These are phyloP conservation scores for Fusarium piperis DNA, from an alignment of 2,329 filamentous ascomycete genomes.

Conservation along the genomic window DNA sequence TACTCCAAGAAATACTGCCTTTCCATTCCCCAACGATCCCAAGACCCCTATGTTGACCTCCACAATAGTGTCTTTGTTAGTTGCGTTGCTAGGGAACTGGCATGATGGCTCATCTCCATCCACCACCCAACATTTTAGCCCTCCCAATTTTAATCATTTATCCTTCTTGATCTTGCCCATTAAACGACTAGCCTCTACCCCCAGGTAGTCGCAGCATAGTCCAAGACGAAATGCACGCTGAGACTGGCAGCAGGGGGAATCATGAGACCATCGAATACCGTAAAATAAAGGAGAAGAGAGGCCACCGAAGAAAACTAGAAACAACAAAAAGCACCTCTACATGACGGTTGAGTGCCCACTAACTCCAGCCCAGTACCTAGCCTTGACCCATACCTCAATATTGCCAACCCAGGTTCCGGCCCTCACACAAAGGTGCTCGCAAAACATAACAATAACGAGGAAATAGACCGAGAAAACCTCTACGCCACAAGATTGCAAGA, in stretches of 20 bases:
- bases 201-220: neutral
- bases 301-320: slow-evolving; percentile 9
- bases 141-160: neutral
- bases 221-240: slow-evolving; percentile 9
- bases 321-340: slow-evolving; percentile 38
- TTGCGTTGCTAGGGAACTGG: slow-evolving; percentile 20
- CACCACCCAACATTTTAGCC: neutral
- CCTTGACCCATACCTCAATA: slow-evolving; percentile 30
- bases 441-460: slow-evolving; percentile 11
- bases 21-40: neutral
- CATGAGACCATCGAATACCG: slow-evolving; percentile 33
- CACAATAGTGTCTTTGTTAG: neutral
- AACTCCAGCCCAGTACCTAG: slow-evolving; percentile 39
- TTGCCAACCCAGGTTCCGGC: slow-evolving; percentile 27
- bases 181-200: neutral
- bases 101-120: slow-evolving; percentile 7
- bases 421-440: slow-evolving; percentile 15
- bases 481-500: slow-evolving; percentile 27
- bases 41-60: neutral
- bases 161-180: neutral
- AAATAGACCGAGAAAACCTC: slow-evolving; percentile 10
- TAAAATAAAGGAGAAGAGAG: slow-evolving; percentile 24
- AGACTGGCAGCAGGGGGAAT: slow-evolving; percentile 19
- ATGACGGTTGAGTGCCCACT: slow-evolving; percentile 39
- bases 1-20: neutral